Percentiles rank a stretch among this genome's conserved stretches.
Conservation (phyloP, 2,329 filamentous ascomycete species). For the Phialophora macrospora region DNA sequence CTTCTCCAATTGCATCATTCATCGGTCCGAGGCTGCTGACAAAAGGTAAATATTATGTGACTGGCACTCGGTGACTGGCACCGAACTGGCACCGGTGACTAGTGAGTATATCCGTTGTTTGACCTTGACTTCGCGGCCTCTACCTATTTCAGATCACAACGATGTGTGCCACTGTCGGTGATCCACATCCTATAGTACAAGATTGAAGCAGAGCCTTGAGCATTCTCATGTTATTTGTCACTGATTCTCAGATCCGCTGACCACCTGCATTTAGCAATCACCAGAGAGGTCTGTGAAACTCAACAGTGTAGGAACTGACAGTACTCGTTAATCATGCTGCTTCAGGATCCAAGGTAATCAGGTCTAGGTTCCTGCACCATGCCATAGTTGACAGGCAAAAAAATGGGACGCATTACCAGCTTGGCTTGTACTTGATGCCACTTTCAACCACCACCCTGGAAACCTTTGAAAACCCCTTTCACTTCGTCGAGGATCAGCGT, state of each 20-base stretch:
- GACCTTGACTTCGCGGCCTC: background rate
- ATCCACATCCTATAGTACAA: background rate
- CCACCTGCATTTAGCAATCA: background rate
- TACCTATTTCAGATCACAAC: too few species aligned
- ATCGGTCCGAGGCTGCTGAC: conserved; percentile 10
- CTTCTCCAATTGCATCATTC: conserved; percentile 17
- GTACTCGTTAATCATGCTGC: background rate
- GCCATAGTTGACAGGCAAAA: background rate
- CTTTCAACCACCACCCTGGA: background rate
- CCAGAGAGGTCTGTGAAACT: background rate
- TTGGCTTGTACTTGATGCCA: too few species aligned
- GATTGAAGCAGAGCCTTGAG: background rate
- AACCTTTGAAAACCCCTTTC: background rate
- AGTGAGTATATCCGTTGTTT: too few species aligned
- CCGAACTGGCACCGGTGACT: too few species aligned
- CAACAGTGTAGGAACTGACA: background rate
- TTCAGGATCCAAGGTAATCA: background rate
- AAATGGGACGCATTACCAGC: too few species aligned
- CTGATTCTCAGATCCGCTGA: background rate
- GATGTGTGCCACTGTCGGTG: too few species aligned
- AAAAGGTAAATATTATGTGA: too few species aligned
- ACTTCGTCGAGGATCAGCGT: background rate
- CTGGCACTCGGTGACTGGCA: too few species aligned
- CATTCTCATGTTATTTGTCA: background rate
- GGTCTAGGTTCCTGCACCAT: background rate